Conservation (phyloP, 805 yeast genomes). For the Kazachstania taianensis region DNA sequence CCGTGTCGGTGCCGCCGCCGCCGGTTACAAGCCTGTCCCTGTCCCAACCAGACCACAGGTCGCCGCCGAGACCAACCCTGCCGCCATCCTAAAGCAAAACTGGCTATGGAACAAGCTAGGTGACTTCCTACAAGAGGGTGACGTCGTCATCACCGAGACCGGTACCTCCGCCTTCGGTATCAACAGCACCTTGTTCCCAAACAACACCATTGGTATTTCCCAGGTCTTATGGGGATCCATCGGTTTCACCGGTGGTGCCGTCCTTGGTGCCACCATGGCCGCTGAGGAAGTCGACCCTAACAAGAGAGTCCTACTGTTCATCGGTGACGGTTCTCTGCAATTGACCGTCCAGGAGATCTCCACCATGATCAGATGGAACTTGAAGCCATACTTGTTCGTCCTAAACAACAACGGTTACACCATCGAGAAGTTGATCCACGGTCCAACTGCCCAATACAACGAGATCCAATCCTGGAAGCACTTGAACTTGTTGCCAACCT, state of each 20-base stretch:
- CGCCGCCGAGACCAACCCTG: conserved; percentile 1
- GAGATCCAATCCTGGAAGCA: conserved; percentile 6
- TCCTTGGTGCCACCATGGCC: conserved; percentile 4
- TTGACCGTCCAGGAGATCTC: conserved; percentile 6
- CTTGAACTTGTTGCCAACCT: conserved; percentile 2
- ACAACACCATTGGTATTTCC: conserved; percentile 3
- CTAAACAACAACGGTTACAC: conserved; percentile 6
- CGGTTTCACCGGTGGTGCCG: conserved; percentile 7
- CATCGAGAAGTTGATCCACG: conserved; percentile 6
- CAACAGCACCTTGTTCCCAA: conserved; percentile 3
- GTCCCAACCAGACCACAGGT: conserved; percentile 1
- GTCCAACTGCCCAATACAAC: conserved; percentile 6
- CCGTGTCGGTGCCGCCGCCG: not conserved
- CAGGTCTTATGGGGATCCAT: conserved; percentile 7
- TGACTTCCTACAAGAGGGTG: conserved; percentile 6
- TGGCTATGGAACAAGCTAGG: conserved; percentile 4
- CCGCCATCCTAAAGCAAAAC: conserved; percentile 3
- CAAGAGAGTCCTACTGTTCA: conserved; percentile 4
- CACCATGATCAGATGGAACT: conserved; percentile 3
- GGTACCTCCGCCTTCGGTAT: conserved; percentile 6
- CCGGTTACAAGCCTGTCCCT: conserved; percentile 1
- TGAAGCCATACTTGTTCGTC: conserved; percentile 5
- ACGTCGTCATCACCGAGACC: conserved; percentile 5
- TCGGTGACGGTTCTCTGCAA: conserved; percentile 7
- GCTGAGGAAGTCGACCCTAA: conserved; percentile 6